phyloP scores from a whole-genome alignment of 164 flowering plant species.

The Buxus sempervirens region DNA sequence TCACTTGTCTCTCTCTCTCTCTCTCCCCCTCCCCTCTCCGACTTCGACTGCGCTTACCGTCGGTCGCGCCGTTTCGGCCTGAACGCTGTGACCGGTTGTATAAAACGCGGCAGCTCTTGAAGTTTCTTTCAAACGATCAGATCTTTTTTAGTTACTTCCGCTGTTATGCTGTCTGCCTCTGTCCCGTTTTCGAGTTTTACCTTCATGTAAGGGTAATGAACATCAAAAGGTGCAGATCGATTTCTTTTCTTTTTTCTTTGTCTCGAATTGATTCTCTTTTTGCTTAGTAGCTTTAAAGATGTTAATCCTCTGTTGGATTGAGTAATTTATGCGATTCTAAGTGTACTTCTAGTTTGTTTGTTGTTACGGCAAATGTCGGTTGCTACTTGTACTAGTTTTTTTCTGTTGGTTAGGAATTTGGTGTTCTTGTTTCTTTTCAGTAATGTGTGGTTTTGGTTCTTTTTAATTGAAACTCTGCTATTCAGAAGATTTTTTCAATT shows the following conservation, averaged over 20 bases:
- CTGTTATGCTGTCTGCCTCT: neutral
- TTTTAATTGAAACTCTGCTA: no score
- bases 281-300: neutral
- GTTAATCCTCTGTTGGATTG: neutral
- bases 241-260: neutral
- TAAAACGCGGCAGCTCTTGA: neutral
- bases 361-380: no score
- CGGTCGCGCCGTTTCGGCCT: constrained; percentile 9
- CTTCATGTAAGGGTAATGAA: neutral
- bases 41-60: constrained; percentile 5
- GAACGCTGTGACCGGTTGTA: neutral
- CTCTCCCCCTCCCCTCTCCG: constrained; percentile 7
- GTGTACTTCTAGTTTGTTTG: neutral
- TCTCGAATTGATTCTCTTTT: neutral
- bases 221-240: constrained; percentile 11
- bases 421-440: neutral
- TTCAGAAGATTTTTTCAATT: no score
- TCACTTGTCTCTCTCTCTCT: neutral
- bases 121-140: neutral
- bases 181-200: neutral
- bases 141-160: neutral
- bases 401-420: neutral
- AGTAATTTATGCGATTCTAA: neutral
- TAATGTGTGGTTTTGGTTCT: constrained; percentile 5
- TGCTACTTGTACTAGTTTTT: constrained; percentile 1